These are phyloP conservation scores for Micractinium sp. DNA, from an alignment of 139 green algal species.

Conservation along the genomic window DNA sequence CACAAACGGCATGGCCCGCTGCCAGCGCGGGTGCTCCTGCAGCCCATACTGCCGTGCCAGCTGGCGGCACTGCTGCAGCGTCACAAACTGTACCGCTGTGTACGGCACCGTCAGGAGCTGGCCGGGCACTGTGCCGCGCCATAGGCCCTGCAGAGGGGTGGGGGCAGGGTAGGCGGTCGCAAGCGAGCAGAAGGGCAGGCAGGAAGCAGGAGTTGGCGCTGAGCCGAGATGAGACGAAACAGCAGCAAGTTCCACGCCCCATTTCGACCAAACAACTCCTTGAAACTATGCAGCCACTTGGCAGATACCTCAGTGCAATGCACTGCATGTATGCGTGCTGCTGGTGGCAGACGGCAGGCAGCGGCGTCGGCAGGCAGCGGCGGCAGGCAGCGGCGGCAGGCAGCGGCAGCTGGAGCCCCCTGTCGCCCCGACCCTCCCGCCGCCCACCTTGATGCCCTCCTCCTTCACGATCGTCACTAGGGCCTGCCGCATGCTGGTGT, in stretches of 20 bases:
- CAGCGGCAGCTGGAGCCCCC: background rate
- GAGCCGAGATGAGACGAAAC: background rate
- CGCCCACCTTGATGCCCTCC: slow-evolving; percentile 84
- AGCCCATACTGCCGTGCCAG: slow-evolving; percentile 26
- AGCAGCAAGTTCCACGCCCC: background rate
- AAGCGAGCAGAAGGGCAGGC: too few relatives aligned
- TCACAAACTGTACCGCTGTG: slow-evolving; percentile 97
- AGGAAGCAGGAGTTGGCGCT: background rate
- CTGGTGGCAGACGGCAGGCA: background rate
- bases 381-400: background rate
- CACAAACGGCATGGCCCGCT: slow-evolving; percentile 78
- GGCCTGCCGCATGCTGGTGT: slow-evolving; percentile 88
- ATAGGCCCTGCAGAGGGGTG: slow-evolving; percentile 81
- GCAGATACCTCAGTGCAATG: too few relatives aligned
- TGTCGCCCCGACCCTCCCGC: too few relatives aligned
- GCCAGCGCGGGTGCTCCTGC: slow-evolving; percentile 15
- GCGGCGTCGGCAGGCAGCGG: too few relatives aligned
- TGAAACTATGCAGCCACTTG: background rate
- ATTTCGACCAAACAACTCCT: too few relatives aligned
- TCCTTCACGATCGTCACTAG: slow-evolving; percentile 85
- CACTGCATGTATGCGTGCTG: too few relatives aligned
- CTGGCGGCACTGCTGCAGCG: slow-evolving; percentile 77
- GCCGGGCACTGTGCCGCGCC: slow-evolving; percentile 92
- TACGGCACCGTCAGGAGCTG: slow-evolving; percentile 96
- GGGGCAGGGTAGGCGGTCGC: background rate